Base-by-base conservation (phyloP, 2,329 filamentous ascomycete genomes). In the Trichoderma aggressivum region DNA sequence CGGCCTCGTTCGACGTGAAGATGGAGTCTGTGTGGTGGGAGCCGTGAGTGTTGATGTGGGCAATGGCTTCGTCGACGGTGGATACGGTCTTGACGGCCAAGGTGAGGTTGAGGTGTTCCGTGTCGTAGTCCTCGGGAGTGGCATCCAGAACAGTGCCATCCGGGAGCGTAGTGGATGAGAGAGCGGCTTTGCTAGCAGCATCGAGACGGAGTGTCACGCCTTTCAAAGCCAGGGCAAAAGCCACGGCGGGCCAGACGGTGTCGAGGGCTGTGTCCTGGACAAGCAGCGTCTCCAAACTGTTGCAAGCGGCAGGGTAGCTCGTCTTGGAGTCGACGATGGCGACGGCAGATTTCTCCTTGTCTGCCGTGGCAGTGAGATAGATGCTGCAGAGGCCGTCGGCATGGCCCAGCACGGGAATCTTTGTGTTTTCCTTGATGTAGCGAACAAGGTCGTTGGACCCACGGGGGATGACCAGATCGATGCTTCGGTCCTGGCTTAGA, bases 11-110 rank as follows among this genome's bases (percentile, higher is more conserved):
- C 6, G 88, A 83, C 0, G 95, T 98, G 73, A 98, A 82, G 79
- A 99, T 97, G 65, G 87, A 90, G 80, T 99, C 96, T 10, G 96
- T 99, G 85, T 99, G 96, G 81, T 97, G 92, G 14, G 94, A 97
- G 66, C 93, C 93, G 83, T 98, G 93, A 5, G 86, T 83, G 83
- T 98, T 98, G 86, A 99, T 97, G 84, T 99, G 96, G 1, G 86
- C 81, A 71, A 98, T 89, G 36, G 94, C 96, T 61, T 90, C 87
- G 64, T 91, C 86, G 43, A 95, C 81, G 34, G 83, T 84, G 7
- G 87, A 80, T 14, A 98, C 90, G 0, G 91, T 91, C 84, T 94
- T 95, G 80, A 99, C 87, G 39, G 95, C 94, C 26, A 99, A 85
- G 21, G 90, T 89, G 62, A 97, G 89, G 73, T 94, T 91, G 39